Evolutionary conservation across 1,139 yeast species (phyloP).

Genomic region (Taphrina flavorubra): DNA sequence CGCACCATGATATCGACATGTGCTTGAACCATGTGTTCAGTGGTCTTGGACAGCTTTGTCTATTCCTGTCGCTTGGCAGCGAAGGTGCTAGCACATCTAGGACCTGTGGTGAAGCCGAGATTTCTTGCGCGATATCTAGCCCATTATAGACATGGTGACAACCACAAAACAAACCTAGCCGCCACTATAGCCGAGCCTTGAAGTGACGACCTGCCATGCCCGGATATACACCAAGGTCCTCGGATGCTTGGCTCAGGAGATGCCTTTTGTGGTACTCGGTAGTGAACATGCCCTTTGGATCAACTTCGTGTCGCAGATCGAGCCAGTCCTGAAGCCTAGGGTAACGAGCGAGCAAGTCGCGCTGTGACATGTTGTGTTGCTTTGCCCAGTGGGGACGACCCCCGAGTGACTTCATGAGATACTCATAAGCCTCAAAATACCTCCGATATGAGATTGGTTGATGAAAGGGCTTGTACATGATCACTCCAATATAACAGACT

Average conservation of each 20-base stretch:
- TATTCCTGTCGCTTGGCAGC: too few relatives aligned
- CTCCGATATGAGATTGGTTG: constrained; percentile 72
- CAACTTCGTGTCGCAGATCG: constrained; percentile 69
- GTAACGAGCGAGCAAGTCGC: constrained; percentile 51
- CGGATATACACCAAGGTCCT: constrained; percentile 6
- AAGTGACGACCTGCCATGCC: constrained; percentile 37
- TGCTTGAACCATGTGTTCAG: too few relatives aligned
- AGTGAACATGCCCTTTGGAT: constrained; percentile 81
- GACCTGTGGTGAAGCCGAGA: too few relatives aligned
- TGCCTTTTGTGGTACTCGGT: constrained; percentile 41
- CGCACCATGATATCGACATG: too few relatives aligned
- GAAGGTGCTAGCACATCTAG: too few relatives aligned
- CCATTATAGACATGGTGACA: too few relatives aligned
- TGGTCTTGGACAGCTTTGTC: too few relatives aligned
- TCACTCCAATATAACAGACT: constrained; percentile 87
- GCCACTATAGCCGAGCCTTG: constrained; percentile 25
- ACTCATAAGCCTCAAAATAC: constrained; percentile 87
- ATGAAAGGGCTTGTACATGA: constrained; percentile 91
- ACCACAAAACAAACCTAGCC: too few relatives aligned
- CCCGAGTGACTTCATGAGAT: constrained; percentile 72
- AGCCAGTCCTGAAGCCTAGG: constrained; percentile 58
- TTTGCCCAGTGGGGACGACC: constrained; percentile 99
- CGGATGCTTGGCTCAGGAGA: constrained; percentile 24
- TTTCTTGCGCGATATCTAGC: too few relatives aligned
- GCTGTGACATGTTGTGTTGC: constrained; percentile 71